Conservation (phyloP, 805 yeast genomes). For the Candida sakaeoensis region DNA sequence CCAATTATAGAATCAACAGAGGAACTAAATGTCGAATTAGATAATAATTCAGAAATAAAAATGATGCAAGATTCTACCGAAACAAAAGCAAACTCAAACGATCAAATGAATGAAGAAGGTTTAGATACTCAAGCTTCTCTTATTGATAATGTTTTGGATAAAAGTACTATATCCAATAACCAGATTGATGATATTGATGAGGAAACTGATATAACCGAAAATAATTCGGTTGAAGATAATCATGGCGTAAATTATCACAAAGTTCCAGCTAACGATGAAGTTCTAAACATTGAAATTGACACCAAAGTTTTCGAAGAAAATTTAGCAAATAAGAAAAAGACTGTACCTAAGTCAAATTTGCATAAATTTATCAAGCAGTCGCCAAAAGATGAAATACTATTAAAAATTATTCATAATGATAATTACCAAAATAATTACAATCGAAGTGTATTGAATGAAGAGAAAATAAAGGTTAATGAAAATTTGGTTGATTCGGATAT, state of each 20-base stretch:
- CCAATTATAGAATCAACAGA: too few relatives aligned
- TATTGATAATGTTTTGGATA: too few relatives aligned
- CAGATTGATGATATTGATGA: constrained; percentile 1
- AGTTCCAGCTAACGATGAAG: constrained; percentile 6
- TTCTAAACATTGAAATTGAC: constrained; percentile 8
- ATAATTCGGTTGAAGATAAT: constrained; percentile 7
- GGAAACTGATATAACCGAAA: not conserved
- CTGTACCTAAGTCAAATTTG: not conserved
- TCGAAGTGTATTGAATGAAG: not conserved
- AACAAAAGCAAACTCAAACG: too few relatives aligned
- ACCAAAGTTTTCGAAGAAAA: constrained; percentile 5
- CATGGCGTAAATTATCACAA: constrained; percentile 13
- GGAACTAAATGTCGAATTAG: too few relatives aligned
- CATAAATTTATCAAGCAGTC: not conserved
- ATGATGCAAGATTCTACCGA: too few relatives aligned
- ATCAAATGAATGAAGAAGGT: too few relatives aligned
- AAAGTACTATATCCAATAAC: constrained; percentile 1
- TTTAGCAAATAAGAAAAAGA: constrained; percentile 8
- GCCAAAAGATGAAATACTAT: not conserved
- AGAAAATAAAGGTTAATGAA: constrained; percentile 5
- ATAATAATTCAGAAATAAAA: too few relatives aligned
- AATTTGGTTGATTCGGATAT: constrained; percentile 44
- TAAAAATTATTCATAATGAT: not conserved
- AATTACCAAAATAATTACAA: not conserved
- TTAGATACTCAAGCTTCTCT: too few relatives aligned